Evolutionary conservation across 1,284 basidiomycete species (phyloP), one percentile per base, ranked within the genome.

Genomic region (Apiotrichum laibachii): DNA sequence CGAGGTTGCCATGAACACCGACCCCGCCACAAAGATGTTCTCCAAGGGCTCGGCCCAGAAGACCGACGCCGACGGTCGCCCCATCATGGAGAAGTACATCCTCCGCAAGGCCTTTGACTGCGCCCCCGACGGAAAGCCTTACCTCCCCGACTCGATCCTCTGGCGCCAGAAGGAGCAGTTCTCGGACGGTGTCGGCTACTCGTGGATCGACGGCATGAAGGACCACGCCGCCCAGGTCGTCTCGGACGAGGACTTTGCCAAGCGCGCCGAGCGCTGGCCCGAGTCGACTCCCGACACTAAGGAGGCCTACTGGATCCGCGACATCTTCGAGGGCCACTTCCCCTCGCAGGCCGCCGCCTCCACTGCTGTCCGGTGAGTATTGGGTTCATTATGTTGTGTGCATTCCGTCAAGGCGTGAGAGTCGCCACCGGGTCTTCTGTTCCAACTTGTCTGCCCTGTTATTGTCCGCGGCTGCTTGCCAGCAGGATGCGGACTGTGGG

Each of bases 151-250:
- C 62, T 90, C 88, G 39, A 98, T 99, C 69, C 84, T 99, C 44
- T 99, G 96, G 96, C 85, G 96, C 63, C 96, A 99, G 78, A 99
- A 99, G 79, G 96, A 99, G 79, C 94, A 98, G 73, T 99, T 99
- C 82, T 96, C 92, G 13, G 96, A 99, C 75, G 96, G 96, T 61
- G 96, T 99, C 58, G 96, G 96, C 33, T 99, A 99, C 81, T 96
- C 92, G 48, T 99, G 96, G 96, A 99, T 99, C 73, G 96, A 99
- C 72, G 93, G 94, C 51, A 92, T 99, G 66, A 99, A 99, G 81
- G 88, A 88, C 55, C 86, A 97, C 71, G 89, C 96, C 9, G 87
- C 84, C 44, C 69, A 82, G 7, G 76, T 81, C 51, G 85, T 99
- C 53, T 86, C 89, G 16, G 93, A 99, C 76, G 90, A 90, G 58